A percentile compares a stretch with the other conserved stretches of the same genome.
phyloP scores from a whole-genome alignment of 179 eudicot genomes.

The Amaranthus tricolor region DNA sequence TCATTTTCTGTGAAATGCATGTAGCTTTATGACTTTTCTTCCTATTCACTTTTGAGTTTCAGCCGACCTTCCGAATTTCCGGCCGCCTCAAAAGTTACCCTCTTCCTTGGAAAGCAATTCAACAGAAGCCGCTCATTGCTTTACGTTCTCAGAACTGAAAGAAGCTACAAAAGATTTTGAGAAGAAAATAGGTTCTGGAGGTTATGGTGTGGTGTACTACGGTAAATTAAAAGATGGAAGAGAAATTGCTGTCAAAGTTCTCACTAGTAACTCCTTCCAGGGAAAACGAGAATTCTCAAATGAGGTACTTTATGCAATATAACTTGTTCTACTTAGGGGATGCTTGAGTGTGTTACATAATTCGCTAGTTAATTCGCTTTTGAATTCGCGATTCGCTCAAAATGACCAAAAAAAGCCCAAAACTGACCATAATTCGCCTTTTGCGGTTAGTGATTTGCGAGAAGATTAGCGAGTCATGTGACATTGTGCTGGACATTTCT shows the following conservation, averaged over 20 bases:
- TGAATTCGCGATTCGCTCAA: too few relatives aligned
- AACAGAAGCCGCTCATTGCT: constrained; percentile 87
- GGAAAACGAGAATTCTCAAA: constrained; percentile 93
- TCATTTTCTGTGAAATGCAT: not conserved
- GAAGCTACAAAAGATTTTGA: constrained; percentile 79
- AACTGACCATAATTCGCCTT: too few relatives aligned
- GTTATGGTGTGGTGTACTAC: constrained; percentile 86
- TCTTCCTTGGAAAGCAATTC: constrained; percentile 57
- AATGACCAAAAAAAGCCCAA: too few relatives aligned
- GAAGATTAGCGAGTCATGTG: too few relatives aligned
- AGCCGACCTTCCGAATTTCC: constrained; percentile 41
- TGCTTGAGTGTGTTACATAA: too few relatives aligned
- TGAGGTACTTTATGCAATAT: constrained; percentile 46
- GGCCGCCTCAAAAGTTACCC: constrained; percentile 42
- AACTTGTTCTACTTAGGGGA: too few relatives aligned
- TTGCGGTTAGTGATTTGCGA: too few relatives aligned
- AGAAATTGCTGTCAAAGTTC: constrained; percentile 90
- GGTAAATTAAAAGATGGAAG: constrained; percentile 77
- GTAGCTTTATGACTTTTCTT: constrained; percentile 15
- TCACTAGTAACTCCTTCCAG: constrained; percentile 81
- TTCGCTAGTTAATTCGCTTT: too few relatives aligned
- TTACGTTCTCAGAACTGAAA: constrained; percentile 66
- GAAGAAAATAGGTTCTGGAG: constrained; percentile 89
- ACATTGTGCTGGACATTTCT: too few relatives aligned
- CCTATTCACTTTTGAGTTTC: constrained; percentile 16